These are phyloP conservation scores for Kernera saxatilis DNA, from an alignment of 345 rosid genomes.

Conservation along the genomic window DNA sequence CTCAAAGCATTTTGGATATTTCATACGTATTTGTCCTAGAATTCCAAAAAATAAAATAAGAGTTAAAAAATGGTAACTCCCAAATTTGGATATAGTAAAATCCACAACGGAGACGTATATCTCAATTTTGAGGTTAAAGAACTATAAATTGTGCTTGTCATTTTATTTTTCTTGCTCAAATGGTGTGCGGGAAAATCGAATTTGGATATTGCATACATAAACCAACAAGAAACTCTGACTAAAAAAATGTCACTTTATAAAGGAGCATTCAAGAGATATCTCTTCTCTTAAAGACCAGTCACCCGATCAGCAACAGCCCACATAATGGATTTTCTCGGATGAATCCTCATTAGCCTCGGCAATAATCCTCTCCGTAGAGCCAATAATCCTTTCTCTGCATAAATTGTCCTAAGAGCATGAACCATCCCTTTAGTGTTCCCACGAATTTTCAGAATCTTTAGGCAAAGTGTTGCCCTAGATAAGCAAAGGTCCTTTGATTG, in stretches of 20 bases:
- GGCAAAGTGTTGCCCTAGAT: neutral
- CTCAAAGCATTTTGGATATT: no score
- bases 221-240: neutral
- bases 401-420: constrained; percentile 77
- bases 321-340: constrained; percentile 97
- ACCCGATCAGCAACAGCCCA: constrained; percentile 99
- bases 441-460: neutral
- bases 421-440: constrained; percentile 59
- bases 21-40: no score
- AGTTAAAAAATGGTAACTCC: no score
- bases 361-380: constrained; percentile 91
- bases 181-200: no score
- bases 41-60: no score
- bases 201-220: no score
- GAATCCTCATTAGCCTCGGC: constrained; percentile 97
- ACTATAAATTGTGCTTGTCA: no score
- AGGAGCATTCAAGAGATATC: constrained; percentile 41
- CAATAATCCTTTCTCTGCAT: constrained; percentile 71
- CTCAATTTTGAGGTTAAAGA: no score
- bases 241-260: constrained; percentile 11
- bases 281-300: constrained; percentile 73
- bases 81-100: no score
- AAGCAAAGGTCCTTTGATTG: neutral
- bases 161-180: no score
- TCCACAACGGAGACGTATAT: no score